phyloP scores from a whole-genome alignment of 257 asterid genomes.

The Nicotiana otophora region DNA sequence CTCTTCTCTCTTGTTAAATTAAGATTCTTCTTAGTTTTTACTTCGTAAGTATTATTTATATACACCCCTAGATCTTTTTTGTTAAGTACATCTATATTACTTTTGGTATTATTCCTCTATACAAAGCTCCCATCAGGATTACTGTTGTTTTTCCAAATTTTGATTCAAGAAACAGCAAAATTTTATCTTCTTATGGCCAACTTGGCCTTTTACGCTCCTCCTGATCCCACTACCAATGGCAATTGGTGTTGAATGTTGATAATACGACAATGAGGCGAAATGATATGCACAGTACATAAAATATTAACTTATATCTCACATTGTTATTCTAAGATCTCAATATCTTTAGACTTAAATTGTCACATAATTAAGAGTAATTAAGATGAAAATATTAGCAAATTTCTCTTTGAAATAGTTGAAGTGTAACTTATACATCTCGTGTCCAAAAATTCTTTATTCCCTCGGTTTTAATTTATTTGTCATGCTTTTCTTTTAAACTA shows the following conservation, averaged over 20 bases:
- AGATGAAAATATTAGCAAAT: no score
- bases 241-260: not conserved
- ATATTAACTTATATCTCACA: not conserved
- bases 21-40: not conserved
- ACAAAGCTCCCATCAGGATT: not conserved
- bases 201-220: constrained; percentile 1
- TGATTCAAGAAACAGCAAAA: not conserved
- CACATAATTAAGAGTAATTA: no score
- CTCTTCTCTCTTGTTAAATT: not conserved
- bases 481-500: no score
- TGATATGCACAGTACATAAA: not conserved
- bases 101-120: not conserved
- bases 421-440: no score
- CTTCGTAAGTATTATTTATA: not conserved
- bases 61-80: not conserved
- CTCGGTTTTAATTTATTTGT: no score
- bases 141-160: not conserved
- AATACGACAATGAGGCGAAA: not conserved
- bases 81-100: no score
- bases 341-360: not conserved
- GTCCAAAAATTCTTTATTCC: no score
- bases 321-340: no score
- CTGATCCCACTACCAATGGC: not conserved
- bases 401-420: no score
- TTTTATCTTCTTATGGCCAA: not conserved